Conservation (phyloP, 2,329 filamentous ascomycete genomes). For the Alternaria tenuissima region DNA sequence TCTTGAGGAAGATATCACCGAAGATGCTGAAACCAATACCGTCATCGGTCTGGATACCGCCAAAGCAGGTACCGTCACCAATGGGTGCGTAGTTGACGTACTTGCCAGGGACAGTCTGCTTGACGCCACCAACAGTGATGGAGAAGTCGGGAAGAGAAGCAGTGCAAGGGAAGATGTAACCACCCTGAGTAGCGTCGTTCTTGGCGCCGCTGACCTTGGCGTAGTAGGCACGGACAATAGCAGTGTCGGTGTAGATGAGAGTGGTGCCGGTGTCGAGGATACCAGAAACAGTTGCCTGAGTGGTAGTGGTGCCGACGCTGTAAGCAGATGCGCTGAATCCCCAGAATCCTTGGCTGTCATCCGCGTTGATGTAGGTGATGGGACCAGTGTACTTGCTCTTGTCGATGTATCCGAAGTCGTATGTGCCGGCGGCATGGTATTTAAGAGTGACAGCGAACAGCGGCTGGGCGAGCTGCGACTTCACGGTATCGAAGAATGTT, state of each 20-base stretch:
- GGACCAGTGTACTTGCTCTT: conserved; percentile 64
- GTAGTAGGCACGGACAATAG: conserved; percentile 68
- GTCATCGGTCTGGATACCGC: conserved; percentile 73
- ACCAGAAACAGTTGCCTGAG: conserved; percentile 55
- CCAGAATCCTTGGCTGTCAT: conserved; percentile 70
- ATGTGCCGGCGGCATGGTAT: conserved; percentile 59
- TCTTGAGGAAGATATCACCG: conserved; percentile 82
- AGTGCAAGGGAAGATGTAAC: conserved; percentile 64
- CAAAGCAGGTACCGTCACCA: conserved; percentile 67
- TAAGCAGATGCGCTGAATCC: conserved; percentile 66
- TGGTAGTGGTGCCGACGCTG: conserved; percentile 58
- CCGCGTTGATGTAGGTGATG: conserved; percentile 65
- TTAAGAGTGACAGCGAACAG: conserved; percentile 68
- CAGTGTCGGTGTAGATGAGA: conserved; percentile 66
- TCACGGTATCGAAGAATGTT: conserved; percentile 70
- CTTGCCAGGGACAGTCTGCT: conserved; percentile 61
- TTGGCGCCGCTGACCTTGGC: conserved; percentile 61
- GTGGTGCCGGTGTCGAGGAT: conserved; percentile 78
- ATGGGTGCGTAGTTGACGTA: conserved; percentile 64
- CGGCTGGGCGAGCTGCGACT: conserved; percentile 58
- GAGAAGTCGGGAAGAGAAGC: conserved; percentile 62
- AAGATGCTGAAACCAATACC: conserved; percentile 73
- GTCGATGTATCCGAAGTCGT: conserved; percentile 69
- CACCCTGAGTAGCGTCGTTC: conserved; percentile 59
- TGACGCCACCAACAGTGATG: conserved; percentile 59